Evolutionary conservation across 257 asterid genomes (phyloP).

Genomic region (Gardenia jasminoides): DNA sequence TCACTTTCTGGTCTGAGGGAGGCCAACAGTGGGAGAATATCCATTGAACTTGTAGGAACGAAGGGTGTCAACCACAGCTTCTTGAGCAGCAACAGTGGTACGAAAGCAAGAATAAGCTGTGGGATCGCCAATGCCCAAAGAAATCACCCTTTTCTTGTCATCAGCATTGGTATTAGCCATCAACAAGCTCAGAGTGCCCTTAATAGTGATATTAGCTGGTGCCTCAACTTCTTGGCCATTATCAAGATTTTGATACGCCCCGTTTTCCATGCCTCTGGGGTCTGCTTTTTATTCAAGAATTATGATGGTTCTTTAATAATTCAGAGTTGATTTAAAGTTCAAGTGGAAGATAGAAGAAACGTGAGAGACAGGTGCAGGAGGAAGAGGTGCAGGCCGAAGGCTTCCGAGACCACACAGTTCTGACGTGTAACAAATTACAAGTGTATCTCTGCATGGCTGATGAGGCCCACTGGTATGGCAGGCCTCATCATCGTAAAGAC

Average conservation of each 20-base stretch:
- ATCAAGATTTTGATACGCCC: slow-evolving; percentile 6
- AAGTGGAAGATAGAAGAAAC: neutral
- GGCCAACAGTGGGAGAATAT: slow-evolving; percentile 78
- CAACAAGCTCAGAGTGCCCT: slow-evolving; percentile 66
- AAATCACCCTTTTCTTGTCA: slow-evolving; percentile 42
- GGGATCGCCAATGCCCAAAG: slow-evolving; percentile 86
- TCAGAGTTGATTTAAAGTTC: neutral
- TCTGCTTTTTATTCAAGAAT: neutral
- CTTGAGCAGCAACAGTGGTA: slow-evolving; percentile 51
- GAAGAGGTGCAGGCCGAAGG: no score
- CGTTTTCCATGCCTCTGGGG: slow-evolving; percentile 17
- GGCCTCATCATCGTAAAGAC: neutral
- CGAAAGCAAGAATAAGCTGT: slow-evolving; percentile 68
- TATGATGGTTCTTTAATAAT: neutral
- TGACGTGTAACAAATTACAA: neutral
- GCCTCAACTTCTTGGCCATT: slow-evolving; percentile 30
- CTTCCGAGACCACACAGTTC: neutral
- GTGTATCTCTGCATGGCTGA: slow-evolving; percentile 13
- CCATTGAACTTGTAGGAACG: slow-evolving; percentile 74
- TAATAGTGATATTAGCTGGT: slow-evolving; percentile 58
- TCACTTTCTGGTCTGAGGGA: slow-evolving; percentile 79
- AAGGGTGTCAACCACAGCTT: slow-evolving; percentile 56
- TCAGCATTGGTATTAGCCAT: slow-evolving; percentile 36
- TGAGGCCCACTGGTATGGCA: slow-evolving; percentile 1
- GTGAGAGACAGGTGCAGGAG: neutral